Evolutionary conservation across 2,329 filamentous ascomycete species (phyloP).

Genomic region (Moelleriella libera): DNA sequence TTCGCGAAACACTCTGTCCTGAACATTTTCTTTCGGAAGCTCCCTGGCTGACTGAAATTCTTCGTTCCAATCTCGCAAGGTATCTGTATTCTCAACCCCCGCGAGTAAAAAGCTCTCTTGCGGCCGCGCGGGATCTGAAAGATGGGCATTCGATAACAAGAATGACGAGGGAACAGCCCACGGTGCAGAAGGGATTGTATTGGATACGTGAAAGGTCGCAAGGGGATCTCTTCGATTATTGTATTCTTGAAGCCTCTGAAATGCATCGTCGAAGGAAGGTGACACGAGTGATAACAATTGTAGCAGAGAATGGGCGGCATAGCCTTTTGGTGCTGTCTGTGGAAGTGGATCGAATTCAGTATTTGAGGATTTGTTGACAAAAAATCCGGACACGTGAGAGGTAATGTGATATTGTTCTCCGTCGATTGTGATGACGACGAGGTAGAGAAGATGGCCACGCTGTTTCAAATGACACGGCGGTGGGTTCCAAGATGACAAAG

Average conservation of each 20-base stretch:
- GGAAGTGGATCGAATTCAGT: conserved; percentile 88
- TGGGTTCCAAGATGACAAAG: conserved; percentile 90
- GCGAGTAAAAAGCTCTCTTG: conserved; percentile 87
- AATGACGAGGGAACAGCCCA: conserved; percentile 70
- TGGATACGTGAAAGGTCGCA: conserved; percentile 89
- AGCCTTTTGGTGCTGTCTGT: conserved; percentile 61
- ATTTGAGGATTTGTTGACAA: conserved; percentile 91
- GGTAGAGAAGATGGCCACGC: conserved; percentile 83
- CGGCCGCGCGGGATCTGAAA: conserved; percentile 71
- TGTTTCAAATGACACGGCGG: conserved; percentile 84
- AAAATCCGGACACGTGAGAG: conserved; percentile 87
- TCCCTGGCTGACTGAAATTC: conserved; percentile 96
- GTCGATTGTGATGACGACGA: conserved; percentile 80
- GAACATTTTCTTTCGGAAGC: conserved; percentile 81
- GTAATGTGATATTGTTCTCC: conserved; percentile 93
- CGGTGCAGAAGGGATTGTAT: conserved; percentile 80
- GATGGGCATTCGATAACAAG: conserved; percentile 54
- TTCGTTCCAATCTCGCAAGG: conserved; percentile 95
- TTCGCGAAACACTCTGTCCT: conserved; percentile 92
- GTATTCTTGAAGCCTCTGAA: conserved; percentile 66
- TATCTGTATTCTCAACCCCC: conserved; percentile 87
- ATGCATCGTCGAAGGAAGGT: conserved; percentile 65
- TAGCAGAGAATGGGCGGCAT: conserved; percentile 73
- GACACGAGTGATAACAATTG: conserved; percentile 67
- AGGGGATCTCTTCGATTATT: conserved; percentile 79